Evolutionary conservation across 176 grass and related monocot species (phyloP), one percentile per base, ranked within the genome.

Genomic region (Oryza meyeriana): DNA sequence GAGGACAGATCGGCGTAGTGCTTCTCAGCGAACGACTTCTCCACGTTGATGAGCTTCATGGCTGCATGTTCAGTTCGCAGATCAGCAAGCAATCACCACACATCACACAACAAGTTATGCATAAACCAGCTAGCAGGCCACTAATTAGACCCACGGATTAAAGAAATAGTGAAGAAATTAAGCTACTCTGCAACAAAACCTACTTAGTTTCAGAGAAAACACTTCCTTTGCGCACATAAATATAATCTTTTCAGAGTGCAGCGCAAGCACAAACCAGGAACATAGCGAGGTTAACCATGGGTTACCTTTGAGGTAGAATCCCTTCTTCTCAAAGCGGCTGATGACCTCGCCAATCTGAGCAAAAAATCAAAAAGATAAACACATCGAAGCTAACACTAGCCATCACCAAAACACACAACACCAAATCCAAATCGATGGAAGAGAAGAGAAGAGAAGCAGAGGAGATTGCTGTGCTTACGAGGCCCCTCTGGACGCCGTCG

Each of bases 281-380:
- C 6, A 6, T 12, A 0, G 17, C 14, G 55, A 52, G 8, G 13
- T 14, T 0, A 36, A 65, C 5, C 3, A 29, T 20, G 3, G 3
- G 17, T 64, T 81, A 96, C 97, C 97, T 74, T 90, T 99, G 64
- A 99, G 77, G 87, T 99, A 99, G 86, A 97, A 97, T 16, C 95
- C 95, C 85, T 97, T 97, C 92, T 97, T 92, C 90, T 97, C 95
- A 26, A 97, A 97, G 38, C 95, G 88, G 81, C 92, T 44, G 78
- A 97, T 94, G 83, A 97, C 90, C 66, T 97, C 95, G 20, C 95
- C 95, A 68, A 97, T 82, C 95, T 97, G 85, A 58, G 17, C 1
- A 6, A 83, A 9, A 13, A 11, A 70, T 2, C n/a, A 62, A 62
- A 30, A 34, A 38, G 0, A 82, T 13, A 22, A 74, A 71, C 16